Conservation (phyloP, 257 asterid genomes). For the Gynochthodes officinalis region DNA sequence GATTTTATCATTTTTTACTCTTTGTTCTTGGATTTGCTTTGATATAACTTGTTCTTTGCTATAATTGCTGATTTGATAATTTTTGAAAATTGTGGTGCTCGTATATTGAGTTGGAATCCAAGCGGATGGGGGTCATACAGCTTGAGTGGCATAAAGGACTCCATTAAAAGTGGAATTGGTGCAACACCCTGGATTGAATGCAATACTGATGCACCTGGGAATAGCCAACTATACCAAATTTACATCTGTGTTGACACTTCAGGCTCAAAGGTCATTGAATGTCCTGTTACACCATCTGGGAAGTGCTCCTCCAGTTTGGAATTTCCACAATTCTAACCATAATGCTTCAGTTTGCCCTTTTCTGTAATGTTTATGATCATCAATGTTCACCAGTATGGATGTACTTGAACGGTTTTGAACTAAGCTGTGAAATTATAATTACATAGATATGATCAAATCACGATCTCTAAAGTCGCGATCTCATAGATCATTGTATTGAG, state of each 20-base stretch:
- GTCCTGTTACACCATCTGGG: slow-evolving; percentile 58
- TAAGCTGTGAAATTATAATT: too few species aligned
- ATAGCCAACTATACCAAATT: slow-evolving; percentile 56
- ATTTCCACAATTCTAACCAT: slow-evolving; percentile 53
- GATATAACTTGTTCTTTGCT: too few species aligned
- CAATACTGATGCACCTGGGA: slow-evolving; percentile 49
- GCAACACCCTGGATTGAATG: slow-evolving; percentile 53
- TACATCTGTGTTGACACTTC: slow-evolving; percentile 50
- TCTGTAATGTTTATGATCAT: not conserved
- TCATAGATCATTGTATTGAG: too few species aligned
- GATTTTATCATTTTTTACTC: too few species aligned
- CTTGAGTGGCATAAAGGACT: slow-evolving; percentile 39
- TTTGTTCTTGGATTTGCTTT: too few species aligned
- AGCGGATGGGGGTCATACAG: slow-evolving; percentile 52
- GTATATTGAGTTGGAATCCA: slow-evolving; percentile 58
- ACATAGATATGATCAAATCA: too few species aligned
- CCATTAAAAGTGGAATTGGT: slow-evolving; percentile 40
- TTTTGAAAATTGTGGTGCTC: too few species aligned
- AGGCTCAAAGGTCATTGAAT: slow-evolving; percentile 42
- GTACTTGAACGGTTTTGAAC: too few species aligned
- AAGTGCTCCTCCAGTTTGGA: slow-evolving; percentile 41
- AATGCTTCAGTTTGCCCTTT: not conserved
- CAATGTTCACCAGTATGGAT: too few species aligned
- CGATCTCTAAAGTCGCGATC: too few species aligned
- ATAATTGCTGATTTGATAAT: too few species aligned